Evolutionary conservation across 768 basidiomycete genomes (phyloP).

Genomic region (Pulveroboletus frians): DNA sequence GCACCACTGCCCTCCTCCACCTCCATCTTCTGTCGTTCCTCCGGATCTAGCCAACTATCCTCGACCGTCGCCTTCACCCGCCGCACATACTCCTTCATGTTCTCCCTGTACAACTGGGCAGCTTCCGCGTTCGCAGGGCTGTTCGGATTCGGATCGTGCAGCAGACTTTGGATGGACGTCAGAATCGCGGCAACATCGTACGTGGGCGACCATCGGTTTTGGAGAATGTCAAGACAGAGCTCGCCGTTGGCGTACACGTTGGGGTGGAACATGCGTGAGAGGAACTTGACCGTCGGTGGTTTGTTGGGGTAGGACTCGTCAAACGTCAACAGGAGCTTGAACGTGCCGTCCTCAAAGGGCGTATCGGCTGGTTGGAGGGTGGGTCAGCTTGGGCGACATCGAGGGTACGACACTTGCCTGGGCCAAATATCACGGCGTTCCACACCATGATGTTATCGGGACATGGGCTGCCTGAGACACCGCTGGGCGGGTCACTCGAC

Average conservation of each 20-base stretch:
- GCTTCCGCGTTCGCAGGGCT: slow-evolving; percentile 99
- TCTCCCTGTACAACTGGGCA: slow-evolving; percentile 92
- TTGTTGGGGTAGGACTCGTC: slow-evolving; percentile 99
- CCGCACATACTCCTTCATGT: slow-evolving; percentile 97
- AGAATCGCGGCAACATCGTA: slow-evolving; percentile 99
- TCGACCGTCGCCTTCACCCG: slow-evolving; percentile 92
- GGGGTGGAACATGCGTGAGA: slow-evolving; percentile 97
- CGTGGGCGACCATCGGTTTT: slow-evolving; percentile 98
- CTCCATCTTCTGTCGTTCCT: slow-evolving; percentile 58
- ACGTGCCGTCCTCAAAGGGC: slow-evolving; percentile 98
- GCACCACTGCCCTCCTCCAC: slow-evolving; percentile 24
- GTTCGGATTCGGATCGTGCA: slow-evolving; percentile 98
- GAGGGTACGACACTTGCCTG: slow-evolving; percentile 55
- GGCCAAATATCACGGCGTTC: slow-evolving; percentile 99
- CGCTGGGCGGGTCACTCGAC: slow-evolving; percentile 90
- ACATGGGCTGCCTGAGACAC: slow-evolving; percentile 95
- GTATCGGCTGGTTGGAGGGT: slow-evolving; percentile 67
- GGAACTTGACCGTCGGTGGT: slow-evolving; percentile 94
- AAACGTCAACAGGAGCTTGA: slow-evolving; percentile 92
- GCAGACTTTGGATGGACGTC: slow-evolving; percentile 89
- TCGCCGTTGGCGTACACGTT: slow-evolving; percentile 99
- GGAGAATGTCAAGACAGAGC: slow-evolving; percentile 95
- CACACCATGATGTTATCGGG: slow-evolving; percentile 99
- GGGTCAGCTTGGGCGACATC: not conserved
- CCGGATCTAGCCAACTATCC: slow-evolving; percentile 87